Percentiles rank a stretch among this genome's conserved stretches.
phyloP scores from a whole-genome alignment of 768 basidiomycete species.

The Wakefieldia striispora region DNA sequence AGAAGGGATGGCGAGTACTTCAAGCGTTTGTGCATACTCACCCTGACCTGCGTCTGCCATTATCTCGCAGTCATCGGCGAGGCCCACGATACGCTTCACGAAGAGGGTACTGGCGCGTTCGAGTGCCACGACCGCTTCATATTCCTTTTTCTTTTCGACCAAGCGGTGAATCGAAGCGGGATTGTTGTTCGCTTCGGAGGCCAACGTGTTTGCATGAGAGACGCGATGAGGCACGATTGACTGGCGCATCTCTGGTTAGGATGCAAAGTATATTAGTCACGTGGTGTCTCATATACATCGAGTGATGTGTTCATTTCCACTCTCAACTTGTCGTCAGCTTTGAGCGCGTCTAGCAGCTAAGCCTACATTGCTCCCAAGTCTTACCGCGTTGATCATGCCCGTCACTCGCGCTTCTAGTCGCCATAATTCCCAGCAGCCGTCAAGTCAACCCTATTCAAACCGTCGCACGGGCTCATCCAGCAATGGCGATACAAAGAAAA shows the following conservation, averaged over 20 bases:
- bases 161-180: constrained; percentile 55
- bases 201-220: constrained; percentile 43
- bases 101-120: constrained; percentile 63
- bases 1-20: not conserved
- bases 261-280: constrained; percentile 7
- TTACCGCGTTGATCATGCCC: constrained; percentile 18
- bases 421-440: constrained; percentile 3
- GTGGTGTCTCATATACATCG: not conserved
- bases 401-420: constrained; percentile 30
- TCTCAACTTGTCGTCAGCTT: not conserved
- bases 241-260: constrained; percentile 44
- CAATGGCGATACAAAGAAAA: constrained; percentile 12
- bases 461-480: constrained; percentile 8
- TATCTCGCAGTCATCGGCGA: constrained; percentile 69
- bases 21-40: constrained; percentile 22
- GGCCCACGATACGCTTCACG: constrained; percentile 62
- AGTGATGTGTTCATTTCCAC: constrained; percentile 9
- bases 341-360: constrained; percentile 1
- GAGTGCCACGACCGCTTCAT: constrained; percentile 69
- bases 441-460: constrained; percentile 1
- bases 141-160: constrained; percentile 78
- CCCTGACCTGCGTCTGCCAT: constrained; percentile 79
- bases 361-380: not conserved
- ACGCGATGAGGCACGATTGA: constrained; percentile 51
- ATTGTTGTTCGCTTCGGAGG: constrained; percentile 39